Evolutionary conservation across 1,284 basidiomycete species (phyloP), one percentile per base, ranked within the genome.

Genomic region (Rhodotorula sp.): DNA sequence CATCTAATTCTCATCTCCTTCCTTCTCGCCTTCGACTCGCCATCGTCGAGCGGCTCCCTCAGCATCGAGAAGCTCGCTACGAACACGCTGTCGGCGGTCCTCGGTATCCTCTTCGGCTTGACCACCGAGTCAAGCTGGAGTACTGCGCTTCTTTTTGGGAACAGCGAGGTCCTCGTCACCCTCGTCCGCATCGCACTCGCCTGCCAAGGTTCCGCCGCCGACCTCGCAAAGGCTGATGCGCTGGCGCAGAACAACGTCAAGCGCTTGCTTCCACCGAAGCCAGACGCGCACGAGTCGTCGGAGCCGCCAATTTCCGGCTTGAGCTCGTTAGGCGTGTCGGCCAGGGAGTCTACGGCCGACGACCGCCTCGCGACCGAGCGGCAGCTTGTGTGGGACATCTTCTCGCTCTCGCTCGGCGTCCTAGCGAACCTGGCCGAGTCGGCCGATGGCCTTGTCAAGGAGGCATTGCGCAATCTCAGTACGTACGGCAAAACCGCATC

Each of bases 371-470:
- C 32, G 52, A 29, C n/a, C 17, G 17, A 32, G 13, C 36, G 46
- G 2, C 51, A 44, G 19, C 65, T 64, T 17, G 29, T 61, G 15
- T 74, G 71, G 57, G 71, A 74, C 55, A 9, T 65, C 7, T 52
- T 74, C 5, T 72, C 68, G 22, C 59, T 74, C 29, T 48, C 66
- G 30, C 64, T 74, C 27, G 73, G 73, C 8, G 64, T 59, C 6
- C 39, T 72, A 17, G 67, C 73, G 22, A 74, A 74, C 62, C n/a
- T 74, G 8, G 49, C 68, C 47, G 73, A 74, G 29, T 63, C 55
- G 13, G 57, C 59, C 4, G 48, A 56, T 8, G n/a, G 30, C 3
- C 32, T 29, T 13, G 36, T 59, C 15, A 64, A 66, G 49, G 59
- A 62, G 11, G 13, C 13, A 17, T n/a, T 74, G 19, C 27, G 68